Base-by-base conservation (phyloP, 805 yeast genomes). In the Kodamaea kaohsiungensis region DNA sequence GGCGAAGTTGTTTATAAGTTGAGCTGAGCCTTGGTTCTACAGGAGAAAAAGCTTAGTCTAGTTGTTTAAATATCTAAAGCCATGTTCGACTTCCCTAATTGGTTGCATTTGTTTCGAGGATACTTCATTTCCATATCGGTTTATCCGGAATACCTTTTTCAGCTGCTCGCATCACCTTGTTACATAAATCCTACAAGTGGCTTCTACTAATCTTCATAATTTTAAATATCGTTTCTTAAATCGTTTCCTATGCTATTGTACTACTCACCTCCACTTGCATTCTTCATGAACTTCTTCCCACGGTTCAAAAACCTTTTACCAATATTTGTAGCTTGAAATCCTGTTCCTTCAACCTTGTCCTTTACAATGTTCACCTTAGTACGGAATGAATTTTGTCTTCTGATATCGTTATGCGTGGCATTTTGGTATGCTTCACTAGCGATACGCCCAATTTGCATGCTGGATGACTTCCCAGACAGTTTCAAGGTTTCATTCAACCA, bases 351-450 rank as follows among this genome's bases (percentile, higher is more conserved):
- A 49, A 75, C 78, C 61, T 73, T 77, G 59, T 75, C 80, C 60
- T 78, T 79, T 5, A 83, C 83, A 54, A 78, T 79, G 17, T 79
- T 78, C 16, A 73, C 79, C 58, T 66, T 71, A 51, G 75, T 74
- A 56, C 83, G 75, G 6, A 81, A 74, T 22, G 81, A 78, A 52
- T 73, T 75, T 53, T 60, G 61, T 62, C 86, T 70, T 57, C 82
- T 79, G 53, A 79, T 71, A 51, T 83, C 83, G 57, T 75, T 79
- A 60, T 82, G 82, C 6, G 82, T 75, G 1, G 89, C 88, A 61
- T 85, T 84, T 39, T 82, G 84, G 65, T 85, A 86, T 1, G 90
- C 91, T 52, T 80, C 83, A 30, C 80, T 72, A 1, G 87, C 91
- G 56, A 84, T 79, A 16, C 75, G 76, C 0, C 85, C 85, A 49